These are phyloP conservation scores for Fusarium floridanum DNA, from an alignment of 2,329 filamentous ascomycete species.

Conservation along the genomic window DNA sequence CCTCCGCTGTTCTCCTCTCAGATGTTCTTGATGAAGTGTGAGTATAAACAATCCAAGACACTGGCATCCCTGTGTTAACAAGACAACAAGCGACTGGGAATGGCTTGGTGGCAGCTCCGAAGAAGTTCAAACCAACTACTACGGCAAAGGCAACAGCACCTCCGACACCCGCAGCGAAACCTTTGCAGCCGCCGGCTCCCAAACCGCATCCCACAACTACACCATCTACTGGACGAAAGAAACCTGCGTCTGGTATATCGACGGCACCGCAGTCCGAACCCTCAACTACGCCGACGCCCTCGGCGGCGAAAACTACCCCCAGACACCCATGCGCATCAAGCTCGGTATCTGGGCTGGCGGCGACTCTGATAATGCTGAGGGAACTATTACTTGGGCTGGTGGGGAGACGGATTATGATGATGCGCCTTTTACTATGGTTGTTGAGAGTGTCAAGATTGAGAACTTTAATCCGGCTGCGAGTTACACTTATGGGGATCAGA, in stretches of 20 bases:
- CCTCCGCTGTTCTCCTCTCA: slow-evolving; percentile 80
- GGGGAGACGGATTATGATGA: slow-evolving; percentile 58
- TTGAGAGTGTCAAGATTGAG: slow-evolving; percentile 61
- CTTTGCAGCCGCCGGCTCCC: slow-evolving; percentile 39
- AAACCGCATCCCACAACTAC: slow-evolving; percentile 70
- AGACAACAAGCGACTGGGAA: slow-evolving; percentile 73
- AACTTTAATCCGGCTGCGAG: slow-evolving; percentile 53
- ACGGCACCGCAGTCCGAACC: slow-evolving; percentile 54
- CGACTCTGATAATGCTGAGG: slow-evolving; percentile 59
- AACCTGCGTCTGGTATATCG: slow-evolving; percentile 70
- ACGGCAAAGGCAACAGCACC: slow-evolving; percentile 73
- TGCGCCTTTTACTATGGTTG: slow-evolving; percentile 71
- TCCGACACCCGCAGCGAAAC: slow-evolving; percentile 53
- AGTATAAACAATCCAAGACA: too few relatives aligned
- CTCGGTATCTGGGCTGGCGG: slow-evolving; percentile 68
- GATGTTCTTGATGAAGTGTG: slow-evolving; percentile 74
- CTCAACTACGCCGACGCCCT: slow-evolving; percentile 59
- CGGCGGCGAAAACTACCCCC: slow-evolving; percentile 68
- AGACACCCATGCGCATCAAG: slow-evolving; percentile 77
- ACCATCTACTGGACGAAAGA: slow-evolving; percentile 75
- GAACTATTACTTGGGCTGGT: slow-evolving; percentile 77
- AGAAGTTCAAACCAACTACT: slow-evolving; percentile 84
- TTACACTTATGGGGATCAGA: slow-evolving; percentile 45
- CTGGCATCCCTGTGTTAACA: too few relatives aligned
- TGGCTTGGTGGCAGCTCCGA: slow-evolving; percentile 76